Conservation (phyloP, 106 monocot species). For the Phalaenopsis equestris region DNA sequence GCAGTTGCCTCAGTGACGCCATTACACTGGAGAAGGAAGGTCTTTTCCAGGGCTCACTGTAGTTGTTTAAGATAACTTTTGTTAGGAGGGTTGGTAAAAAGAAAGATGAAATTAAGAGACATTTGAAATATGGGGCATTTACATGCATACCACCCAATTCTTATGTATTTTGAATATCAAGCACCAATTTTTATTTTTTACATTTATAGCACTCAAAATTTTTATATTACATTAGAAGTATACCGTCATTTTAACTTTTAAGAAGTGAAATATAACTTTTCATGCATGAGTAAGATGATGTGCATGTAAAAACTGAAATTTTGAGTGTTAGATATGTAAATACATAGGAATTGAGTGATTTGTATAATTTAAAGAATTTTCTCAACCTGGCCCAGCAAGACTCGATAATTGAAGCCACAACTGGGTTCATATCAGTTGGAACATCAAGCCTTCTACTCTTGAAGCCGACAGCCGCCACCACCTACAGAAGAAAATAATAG, state of each 20-base stretch:
- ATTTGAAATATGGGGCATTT: neutral
- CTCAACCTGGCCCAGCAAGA: slow-evolving; percentile 86
- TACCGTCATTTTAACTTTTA: too few relatives aligned
- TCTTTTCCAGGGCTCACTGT: slow-evolving; percentile 86
- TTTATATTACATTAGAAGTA: too few relatives aligned
- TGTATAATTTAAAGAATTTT: neutral
- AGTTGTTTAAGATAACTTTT: slow-evolving; percentile 3
- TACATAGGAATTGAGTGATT: too few relatives aligned
- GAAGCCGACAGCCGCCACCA: slow-evolving; percentile 92
- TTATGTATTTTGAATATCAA: too few relatives aligned
- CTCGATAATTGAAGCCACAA: slow-evolving; percentile 66
- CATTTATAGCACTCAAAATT: too few relatives aligned
- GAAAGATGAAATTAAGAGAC: neutral
- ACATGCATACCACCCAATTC: too few relatives aligned
- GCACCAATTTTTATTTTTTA: too few relatives aligned
- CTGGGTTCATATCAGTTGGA: slow-evolving; percentile 69
- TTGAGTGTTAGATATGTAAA: too few relatives aligned
- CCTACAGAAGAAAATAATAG: slow-evolving; percentile 29
- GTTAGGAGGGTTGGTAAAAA: neutral
- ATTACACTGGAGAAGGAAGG: slow-evolving; percentile 79
- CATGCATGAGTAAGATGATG: too few relatives aligned
- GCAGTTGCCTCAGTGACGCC: slow-evolving; percentile 63
- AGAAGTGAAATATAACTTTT: too few relatives aligned
- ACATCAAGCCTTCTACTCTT: slow-evolving; percentile 75
- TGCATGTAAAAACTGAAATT: too few relatives aligned